Conservation (phyloP, 371 early-diverging fungal genomes). For the Rhizomucor pusillus region DNA sequence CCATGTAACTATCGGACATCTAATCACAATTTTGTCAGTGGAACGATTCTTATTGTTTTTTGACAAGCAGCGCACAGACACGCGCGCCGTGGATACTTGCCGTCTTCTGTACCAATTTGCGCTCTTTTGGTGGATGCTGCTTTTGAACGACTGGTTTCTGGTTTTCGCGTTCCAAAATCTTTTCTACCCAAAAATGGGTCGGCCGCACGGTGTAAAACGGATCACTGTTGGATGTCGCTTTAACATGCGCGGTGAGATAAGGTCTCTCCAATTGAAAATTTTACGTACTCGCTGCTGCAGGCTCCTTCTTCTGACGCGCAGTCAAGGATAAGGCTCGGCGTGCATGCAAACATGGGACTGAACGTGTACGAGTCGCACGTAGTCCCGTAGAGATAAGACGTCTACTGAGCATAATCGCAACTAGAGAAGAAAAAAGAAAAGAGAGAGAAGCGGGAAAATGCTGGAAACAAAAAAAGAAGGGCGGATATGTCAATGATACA, state of each 20-base stretch:
- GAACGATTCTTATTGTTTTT: not conserved
- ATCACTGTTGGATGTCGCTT: not conserved
- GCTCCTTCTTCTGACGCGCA: not conserved
- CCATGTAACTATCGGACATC: conserved; percentile 83
- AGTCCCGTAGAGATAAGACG: not conserved
- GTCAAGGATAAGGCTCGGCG: not conserved
- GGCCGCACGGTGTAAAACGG: conserved; percentile 40
- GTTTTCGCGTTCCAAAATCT: conserved; percentile 25
- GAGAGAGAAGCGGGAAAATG: not conserved
- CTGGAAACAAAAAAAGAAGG: not conserved
- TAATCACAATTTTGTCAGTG: not conserved
- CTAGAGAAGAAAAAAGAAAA: not conserved
- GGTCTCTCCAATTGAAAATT: too few relatives aligned
- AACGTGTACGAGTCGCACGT: too few relatives aligned
- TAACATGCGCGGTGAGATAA: too few relatives aligned
- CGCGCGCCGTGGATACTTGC: conserved; percentile 15
- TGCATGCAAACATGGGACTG: not conserved
- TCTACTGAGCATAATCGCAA: not conserved
- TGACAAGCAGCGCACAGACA: not conserved
- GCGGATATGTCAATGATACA: not conserved
- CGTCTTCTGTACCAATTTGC: conserved; percentile 14
- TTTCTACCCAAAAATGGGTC: conserved; percentile 46
- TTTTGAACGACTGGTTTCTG: conserved; percentile 19
- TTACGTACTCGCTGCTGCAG: not conserved
- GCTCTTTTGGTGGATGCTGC: conserved; percentile 11